Base-by-base conservation (phyloP, 2,329 filamentous ascomycete genomes). In the Aspergillus texensis region DNA sequence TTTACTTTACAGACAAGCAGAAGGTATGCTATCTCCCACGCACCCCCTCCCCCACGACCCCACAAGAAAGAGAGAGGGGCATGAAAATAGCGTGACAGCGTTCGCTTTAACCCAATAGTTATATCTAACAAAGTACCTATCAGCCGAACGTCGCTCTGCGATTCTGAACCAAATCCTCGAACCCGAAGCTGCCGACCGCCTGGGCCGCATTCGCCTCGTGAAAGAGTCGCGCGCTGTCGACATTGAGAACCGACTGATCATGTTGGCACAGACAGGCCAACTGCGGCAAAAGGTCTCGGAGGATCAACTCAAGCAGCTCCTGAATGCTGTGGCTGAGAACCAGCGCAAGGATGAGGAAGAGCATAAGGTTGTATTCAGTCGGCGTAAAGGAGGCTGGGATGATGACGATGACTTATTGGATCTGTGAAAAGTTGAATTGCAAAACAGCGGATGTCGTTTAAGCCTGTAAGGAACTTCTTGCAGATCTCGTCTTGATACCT, bases 151-250 rank as follows among this genome's bases (percentile, higher is more conserved):
- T 59, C 75, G 73, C 62, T 68, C 75, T 63, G 64, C 75, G 24
- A 91, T 97, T 71, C 89, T 99, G 66, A 87, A 86, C 71, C 95
- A 98, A 80, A 98, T 99, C 82, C 92, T 99, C 66, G 90, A 94
- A 73, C 95, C 95, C 69, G 93, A 94, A 75, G 95, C 95, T 21
- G 91, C 93, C 65, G 95, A 99, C 81, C 91, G 95, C 16, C 86
- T 99, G 1, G 93, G 92, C 62, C 92, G 95, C 69, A 98, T 99
- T 81, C 91, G 94, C 39, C 89, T 99, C 65, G 95, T 99, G 75
- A 98, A 98, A 81, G 93, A 94, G 77, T 89, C 90, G 71, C 92
- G 95, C 73, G 95, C 95, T 41, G 87, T 86, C 65, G 93, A 97
- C 74, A 88, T 99, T 62, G 95, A 99, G 83, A 94, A 96, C 84